Base-by-base conservation (phyloP, 305 asterid species). In the Fraxinus paxiana region DNA sequence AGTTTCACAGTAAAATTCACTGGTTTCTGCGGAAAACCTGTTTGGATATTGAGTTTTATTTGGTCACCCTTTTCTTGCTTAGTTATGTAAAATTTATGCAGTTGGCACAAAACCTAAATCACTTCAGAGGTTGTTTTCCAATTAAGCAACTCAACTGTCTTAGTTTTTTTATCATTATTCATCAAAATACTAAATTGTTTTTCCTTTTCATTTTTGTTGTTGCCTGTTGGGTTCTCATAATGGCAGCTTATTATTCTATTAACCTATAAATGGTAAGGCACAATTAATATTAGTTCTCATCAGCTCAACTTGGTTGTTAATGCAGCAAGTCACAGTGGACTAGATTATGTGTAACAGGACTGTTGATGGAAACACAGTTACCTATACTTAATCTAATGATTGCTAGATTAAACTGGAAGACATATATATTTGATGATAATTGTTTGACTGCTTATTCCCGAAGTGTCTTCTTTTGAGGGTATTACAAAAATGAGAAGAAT, bases 401-500 rank as follows among this genome's bases (percentile, higher is more conserved):
- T 67, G 38, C 15, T 26, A 22, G 73, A 67, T 67, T 67, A 4
- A 67, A 67, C 73, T 69, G 9, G 74, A 3, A 43, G 15, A 71
- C 78, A 15, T 79, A 51, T 63, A 31, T 78, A 28, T 10, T 34
- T 38, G 78, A 41, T 34, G 80, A 10, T 76, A 65, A 69, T 6
- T 30, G 9, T 30, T 69, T 69, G 43, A 77, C 20, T 34, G 71
- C 34, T 73, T 77, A 56, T 76, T 75, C n/a, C 28, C 61, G 59
- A 61, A 12, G 74, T 69, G 18, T 69, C 18, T 69, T 75, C 61
- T 74, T 20, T 69, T 77, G 34, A 71, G 69, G 35, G 38, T 71
- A 77, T 75, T 65, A 12, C 38, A 69, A 67, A 76, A 69, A 43
- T 51, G 48, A 38, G 63, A 22, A 76, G 10, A 67, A 24, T 79